Base-by-base conservation (phyloP, 495 filamentous ascomycete species). In the Amniculicola lignicola region DNA sequence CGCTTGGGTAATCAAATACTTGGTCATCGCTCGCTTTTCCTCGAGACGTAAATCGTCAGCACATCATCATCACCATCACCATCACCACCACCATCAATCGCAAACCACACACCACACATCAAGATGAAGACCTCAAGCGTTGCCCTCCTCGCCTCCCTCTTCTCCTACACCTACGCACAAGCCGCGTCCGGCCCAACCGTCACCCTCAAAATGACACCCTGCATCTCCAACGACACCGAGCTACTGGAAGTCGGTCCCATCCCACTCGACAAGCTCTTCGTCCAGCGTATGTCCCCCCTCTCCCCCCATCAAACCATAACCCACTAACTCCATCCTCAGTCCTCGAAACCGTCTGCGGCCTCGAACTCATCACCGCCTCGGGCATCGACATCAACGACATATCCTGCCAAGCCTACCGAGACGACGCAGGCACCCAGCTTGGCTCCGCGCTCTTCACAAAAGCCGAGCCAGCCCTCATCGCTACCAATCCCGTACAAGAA, bases 401-500 rank as follows among this genome's bases (percentile, higher is more conserved):
- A 7, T n/a, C 38, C 35, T 61, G 58, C 51, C 58, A 35, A 15
- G 58, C 58, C 23, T 61, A 33, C 45, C 43, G 40, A 45, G 58
- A 61, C 39, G 23, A 24, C 18, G 58, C 36, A 14, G 58, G 51
- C 37, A 55, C 41, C 6, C 14, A 37, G 1, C 43, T 18, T n/a
- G 58, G 58, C 5, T 51, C 44, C 18, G 51, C 51, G 15, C 3
- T 21, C 4, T 61, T 61, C 51, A 51, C 23, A 5, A 9, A 1
- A 35, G 22, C 14, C 19, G 51, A 12, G 12, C 51, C 51, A 1
- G 58, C 58, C 5, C 45, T 51, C 16, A 61, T 61, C 39, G 14
- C 58, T 21, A 61, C 58, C 1, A 61, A 55, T 39, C 58, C 58
- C 10, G 58, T 61, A 1, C 58, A 61, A 31, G 46, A 51, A 21